Base-by-base conservation (phyloP, 176 grass and related monocot genomes). In the Carex cristatella region DNA sequence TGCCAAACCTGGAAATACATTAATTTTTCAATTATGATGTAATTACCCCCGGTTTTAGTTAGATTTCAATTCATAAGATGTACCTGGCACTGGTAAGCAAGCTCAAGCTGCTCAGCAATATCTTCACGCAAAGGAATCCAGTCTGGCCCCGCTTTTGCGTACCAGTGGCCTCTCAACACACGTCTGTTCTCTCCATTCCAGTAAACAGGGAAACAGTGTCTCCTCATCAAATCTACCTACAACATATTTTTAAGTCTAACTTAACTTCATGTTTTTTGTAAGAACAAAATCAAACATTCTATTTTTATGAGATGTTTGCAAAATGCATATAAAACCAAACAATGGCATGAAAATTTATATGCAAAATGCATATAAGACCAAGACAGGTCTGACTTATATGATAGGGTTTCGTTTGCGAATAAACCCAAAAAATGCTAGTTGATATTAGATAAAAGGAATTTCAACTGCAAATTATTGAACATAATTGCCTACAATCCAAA, bases 131-230 rank as follows among this genome's bases (percentile, higher is more conserved):
- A 82, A 23, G 96, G 96, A 88, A 98, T 89, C 96, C 96, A 98
- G 88, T 98, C 93, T 57, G 94, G 80, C 48, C 91, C 93, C 83
- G 92, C 91, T 91, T 95, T 98, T 55, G 93, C 91, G 89, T 86
- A 98, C 96, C 96, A 98, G 28, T 98, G 96, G 56, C 93, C 96
- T 87, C 93, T 90, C 84, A 98, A 85, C 56, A 98, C 91, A 83
- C 93, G 96, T 79, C 96, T 93, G 82, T 95, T 94, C 87, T 95
- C 95, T 60, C 95, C 96, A 85, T 91, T 92, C 96, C 96, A 98
- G 85, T 98, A 98, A 32, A 98, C 96, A 76, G 96, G 96, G 77
- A 98, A 98, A 85, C 96, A 98, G 81, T 98, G 96, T 7, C 96
- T 91, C 46, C 84, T 90, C 84, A 88, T 92, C 83, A 98, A 88